A percentile compares a stretch with the other conserved stretches of the same genome.
phyloP scores from a whole-genome alignment of 2,329 filamentous ascomycete species.

The Aureobasidium sp. region DNA sequence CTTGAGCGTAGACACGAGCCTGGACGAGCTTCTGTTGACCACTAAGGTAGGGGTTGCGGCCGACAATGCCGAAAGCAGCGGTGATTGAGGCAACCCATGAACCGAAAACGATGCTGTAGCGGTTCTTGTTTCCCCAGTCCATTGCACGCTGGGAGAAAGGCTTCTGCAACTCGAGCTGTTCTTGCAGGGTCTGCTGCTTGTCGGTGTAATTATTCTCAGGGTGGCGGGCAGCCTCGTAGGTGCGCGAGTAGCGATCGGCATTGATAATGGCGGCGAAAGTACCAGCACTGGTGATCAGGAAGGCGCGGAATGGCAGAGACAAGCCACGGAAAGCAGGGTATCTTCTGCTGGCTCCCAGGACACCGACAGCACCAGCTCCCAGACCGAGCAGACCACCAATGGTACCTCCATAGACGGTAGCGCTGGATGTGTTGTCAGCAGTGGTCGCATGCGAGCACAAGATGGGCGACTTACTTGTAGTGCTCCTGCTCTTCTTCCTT shows the following conservation, averaged over 20 bases:
- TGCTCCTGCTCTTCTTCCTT: conserved; percentile 86
- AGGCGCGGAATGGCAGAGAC: conserved; percentile 82
- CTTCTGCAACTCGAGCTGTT: conserved; percentile 49
- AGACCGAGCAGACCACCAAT: conserved; percentile 64
- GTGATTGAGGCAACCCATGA: conserved; percentile 78
- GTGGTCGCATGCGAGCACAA: not conserved
- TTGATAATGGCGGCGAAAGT: conserved; percentile 79
- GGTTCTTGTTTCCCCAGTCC: conserved; percentile 68
- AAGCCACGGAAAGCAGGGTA: conserved; percentile 72
- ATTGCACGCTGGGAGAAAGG: conserved; percentile 51
- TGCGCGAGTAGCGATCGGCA: conserved; percentile 66
- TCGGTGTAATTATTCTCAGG: conserved; percentile 59
- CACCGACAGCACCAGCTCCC: conserved; percentile 56
- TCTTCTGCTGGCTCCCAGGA: conserved; percentile 58
- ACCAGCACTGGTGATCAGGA: conserved; percentile 71
- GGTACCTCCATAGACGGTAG: conserved; percentile 70
- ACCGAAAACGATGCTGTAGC: conserved; percentile 76
- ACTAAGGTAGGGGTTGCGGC: conserved; percentile 65
- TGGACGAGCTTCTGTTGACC: conserved; percentile 84
- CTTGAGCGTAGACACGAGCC: conserved; percentile 89
- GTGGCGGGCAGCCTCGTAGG: conserved; percentile 62
- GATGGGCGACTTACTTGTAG: conserved; percentile 50
- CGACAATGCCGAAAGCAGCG: conserved; percentile 64
- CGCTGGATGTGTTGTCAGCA: conserved; percentile 31
- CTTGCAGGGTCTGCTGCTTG: conserved; percentile 47